These are phyloP conservation scores for Lumnitzera littorea DNA, from an alignment of 345 rosid species.

Conservation along the genomic window DNA sequence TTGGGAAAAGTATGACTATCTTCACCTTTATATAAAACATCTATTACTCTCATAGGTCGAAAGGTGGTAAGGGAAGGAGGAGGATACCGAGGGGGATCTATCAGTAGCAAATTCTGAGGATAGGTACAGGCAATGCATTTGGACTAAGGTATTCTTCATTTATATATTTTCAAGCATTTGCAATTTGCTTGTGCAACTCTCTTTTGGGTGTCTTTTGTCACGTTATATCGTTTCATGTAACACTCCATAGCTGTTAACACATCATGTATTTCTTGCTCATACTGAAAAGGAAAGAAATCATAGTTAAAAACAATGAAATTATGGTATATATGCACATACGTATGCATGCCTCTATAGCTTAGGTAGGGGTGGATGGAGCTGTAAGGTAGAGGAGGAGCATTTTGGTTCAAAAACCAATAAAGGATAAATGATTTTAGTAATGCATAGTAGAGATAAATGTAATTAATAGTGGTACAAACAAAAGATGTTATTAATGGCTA, in stretches of 20 bases:
- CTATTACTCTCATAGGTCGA: neutral
- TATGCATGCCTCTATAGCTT: no score
- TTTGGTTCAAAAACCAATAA: no score
- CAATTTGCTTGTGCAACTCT: slow-evolving; percentile 6
- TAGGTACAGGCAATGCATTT: slow-evolving; percentile 2
- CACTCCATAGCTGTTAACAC: slow-evolving; percentile 4
- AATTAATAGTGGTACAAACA: no score
- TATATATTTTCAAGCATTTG: slow-evolving; percentile 16
- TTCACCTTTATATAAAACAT: slow-evolving; percentile 14
- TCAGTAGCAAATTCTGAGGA: neutral
- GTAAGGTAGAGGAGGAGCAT: no score
- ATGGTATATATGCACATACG: no score
- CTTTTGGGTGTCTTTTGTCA: slow-evolving; percentile 3
- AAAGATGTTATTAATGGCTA: no score
- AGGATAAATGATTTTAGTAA: no score
- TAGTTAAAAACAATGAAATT: no score
- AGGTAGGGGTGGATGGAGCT: no score
- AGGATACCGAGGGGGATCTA: no score
- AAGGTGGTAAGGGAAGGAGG: no score
- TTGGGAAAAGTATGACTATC: slow-evolving; percentile 15
- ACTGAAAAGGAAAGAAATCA: neutral
- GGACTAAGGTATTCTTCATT: slow-evolving; percentile 11
- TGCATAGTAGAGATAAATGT: no score
- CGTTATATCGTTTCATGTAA: slow-evolving; percentile 8
- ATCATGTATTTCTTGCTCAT: slow-evolving; percentile 8